Evolutionary conservation across 768 basidiomycete genomes (phyloP).

Genomic region (Paxillus rubicundulus): DNA sequence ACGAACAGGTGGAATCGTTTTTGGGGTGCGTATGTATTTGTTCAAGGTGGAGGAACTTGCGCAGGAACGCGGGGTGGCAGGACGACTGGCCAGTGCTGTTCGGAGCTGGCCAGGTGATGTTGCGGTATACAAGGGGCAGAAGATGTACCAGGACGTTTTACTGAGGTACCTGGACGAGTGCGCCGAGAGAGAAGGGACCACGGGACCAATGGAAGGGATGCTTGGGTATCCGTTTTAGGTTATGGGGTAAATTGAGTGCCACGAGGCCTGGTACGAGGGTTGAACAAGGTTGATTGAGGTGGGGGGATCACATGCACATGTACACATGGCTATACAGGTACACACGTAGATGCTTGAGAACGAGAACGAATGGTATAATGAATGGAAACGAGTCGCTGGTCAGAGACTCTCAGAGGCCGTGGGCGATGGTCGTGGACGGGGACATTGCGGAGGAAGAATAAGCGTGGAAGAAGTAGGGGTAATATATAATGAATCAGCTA

Average conservation of each 20-base stretch:
- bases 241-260: constrained; percentile 4
- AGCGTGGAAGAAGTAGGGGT: constrained; percentile 9
- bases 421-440: neutral
- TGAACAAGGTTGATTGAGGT: neutral
- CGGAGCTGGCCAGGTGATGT: constrained; percentile 67
- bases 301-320: neutral
- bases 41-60: constrained; percentile 50
- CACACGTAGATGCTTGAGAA: neutral
- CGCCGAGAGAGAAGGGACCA: constrained; percentile 8
- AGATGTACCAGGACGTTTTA: constrained; percentile 22
- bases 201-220: neutral
- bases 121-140: constrained; percentile 26
- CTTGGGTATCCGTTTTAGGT: constrained; percentile 10
- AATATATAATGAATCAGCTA: constrained; percentile 5
- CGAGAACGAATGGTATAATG: too few species aligned
- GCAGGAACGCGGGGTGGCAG: constrained; percentile 56
- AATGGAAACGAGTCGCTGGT: neutral
- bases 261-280: constrained; percentile 7
- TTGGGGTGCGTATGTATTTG: constrained; percentile 68
- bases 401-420: neutral
- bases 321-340: neutral
- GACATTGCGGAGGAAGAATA: constrained; percentile 7
- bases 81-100: constrained; percentile 60
- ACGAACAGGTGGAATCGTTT: constrained; percentile 60
- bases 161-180: constrained; percentile 18